Base-by-base conservation (phyloP, 352 stramenopile genomes). In the Aphanomyces astaci region DNA sequence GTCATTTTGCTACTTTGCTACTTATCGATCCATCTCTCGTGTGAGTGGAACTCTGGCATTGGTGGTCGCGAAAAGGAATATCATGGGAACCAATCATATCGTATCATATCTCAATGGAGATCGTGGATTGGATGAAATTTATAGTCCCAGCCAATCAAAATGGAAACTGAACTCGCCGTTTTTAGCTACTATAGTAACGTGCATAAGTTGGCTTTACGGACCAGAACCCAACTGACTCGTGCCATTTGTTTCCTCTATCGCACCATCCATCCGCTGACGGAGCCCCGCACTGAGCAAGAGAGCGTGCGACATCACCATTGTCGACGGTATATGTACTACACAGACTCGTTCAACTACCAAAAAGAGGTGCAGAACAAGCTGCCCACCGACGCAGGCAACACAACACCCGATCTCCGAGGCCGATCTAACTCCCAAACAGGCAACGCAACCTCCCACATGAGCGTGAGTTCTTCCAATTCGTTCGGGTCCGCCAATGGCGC, bases 401-500 rank as follows among this genome's bases (percentile, higher is more conserved):
- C 59, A 4, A 53, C 11, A 15, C 10, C 22, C 22, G 19, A 56
- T 13, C 2, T 17, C 2, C 43, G 60, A 15, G 4, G 39, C 19
- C 60, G 60, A 13, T 57, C 60, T 11, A 67, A 57, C 22, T 55
- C 48, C 59, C 60, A 39, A 67, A 25, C 28, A 52, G 62, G 28
- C 22, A 55, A 2, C 36, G 56, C 36, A 7, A 15, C 36, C 36
- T 43, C 36, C 36, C 36, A 43, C 36, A 59, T 59, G 51, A 59
- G 51, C 51, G 51, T 59, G 33, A 68, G 62, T 48, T 68, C 62
- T 17, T 43, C 39, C 22, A 59, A 56, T 27, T 59, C 62, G 51
- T 60, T 19, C 30, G 48, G 32, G 7, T 68, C 62, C 9, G 48
- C 13, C 27, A 33, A 24, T n/a, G 32, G 49, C 62, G 40, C n/a